Base-by-base conservation (phyloP, 1,284 basidiomycete species). In the Gymnopus androsaceus region DNA sequence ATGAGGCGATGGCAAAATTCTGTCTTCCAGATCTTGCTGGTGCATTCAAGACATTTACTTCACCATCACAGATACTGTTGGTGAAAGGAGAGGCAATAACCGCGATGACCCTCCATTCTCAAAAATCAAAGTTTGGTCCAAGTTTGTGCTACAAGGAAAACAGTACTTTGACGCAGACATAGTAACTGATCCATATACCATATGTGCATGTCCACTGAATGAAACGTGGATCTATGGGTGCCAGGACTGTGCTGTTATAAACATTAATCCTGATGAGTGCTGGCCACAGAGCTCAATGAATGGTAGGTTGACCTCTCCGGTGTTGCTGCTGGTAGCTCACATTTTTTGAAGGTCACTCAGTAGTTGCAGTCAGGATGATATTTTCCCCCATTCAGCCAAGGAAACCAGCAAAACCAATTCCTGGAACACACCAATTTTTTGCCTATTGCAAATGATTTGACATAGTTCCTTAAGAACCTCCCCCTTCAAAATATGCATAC, bases 391-490 rank as follows among this genome's bases (percentile, higher is more conserved):
- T 14, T 28, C 23, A 42, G 40, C 21, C 17, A 19, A 4, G 4
- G 12, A 8, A 15, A 34, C 8, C 33, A 15, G 4, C 6, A n/a
- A 44, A 23, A 14, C 41, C 12, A 15, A 21, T 15, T 19, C 45
- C 40, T 28, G 6, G 45, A 33, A 48, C 46, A 5, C 2, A 48
- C 15, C 14, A 34, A 21, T 48, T 46, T 28, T 21, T 46, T 7
- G 44, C 44, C 6, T 46, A 46, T 15, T 46, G 44, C n/a, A 25
- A 46, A n/a, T 15, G 42, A 45, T 45, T 28, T 15, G 46, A 48
- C 21, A n/a, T 48, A 5, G 33, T 48, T 6, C 31, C 31, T 48
- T 30, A 48, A 30, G 17, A 17, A 8, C 21, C 46, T 23, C 46
- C 46, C 4, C 46, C 46, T 14, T 8, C 30, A 19, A 9, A 48